Evolutionary conservation across 2,329 filamentous ascomycete genomes (phyloP).

Genomic region (Pseudofabraea citricarpa): DNA sequence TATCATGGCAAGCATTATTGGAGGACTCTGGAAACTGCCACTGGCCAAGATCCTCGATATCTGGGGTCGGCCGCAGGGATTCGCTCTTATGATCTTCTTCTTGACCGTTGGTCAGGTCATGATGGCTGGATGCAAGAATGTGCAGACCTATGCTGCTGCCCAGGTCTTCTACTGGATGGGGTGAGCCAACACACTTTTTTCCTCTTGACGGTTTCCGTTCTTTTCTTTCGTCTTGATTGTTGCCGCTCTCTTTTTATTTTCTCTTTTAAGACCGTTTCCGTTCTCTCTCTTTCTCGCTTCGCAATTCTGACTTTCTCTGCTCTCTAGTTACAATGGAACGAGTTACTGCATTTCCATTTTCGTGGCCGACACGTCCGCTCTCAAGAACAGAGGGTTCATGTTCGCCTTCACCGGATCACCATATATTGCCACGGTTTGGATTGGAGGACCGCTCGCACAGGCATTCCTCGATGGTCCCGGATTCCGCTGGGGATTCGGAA

Average conservation of each 20-base stretch:
- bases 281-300: constrained; percentile 41
- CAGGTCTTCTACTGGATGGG: constrained; percentile 63
- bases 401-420: constrained; percentile 32
- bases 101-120: constrained; percentile 50
- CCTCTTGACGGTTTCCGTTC: no score
- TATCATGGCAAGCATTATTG: constrained; percentile 5
- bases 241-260: no score
- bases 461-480: constrained; percentile 24
- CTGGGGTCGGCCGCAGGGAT: constrained; percentile 43
- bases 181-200: no score
- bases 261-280: no score
- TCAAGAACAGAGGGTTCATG: constrained; percentile 53
- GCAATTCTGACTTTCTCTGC: constrained; percentile 46
- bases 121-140: constrained; percentile 57
- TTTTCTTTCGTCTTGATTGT: no score
- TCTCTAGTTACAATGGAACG: constrained; percentile 34
- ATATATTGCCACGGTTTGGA: constrained; percentile 39
- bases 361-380: constrained; percentile 60
- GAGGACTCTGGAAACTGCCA: constrained; percentile 49
- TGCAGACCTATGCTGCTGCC: constrained; percentile 53
- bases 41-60: constrained; percentile 46
- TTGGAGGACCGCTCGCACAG: constrained; percentile 22
- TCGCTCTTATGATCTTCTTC: constrained; percentile 36
- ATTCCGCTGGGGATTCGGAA: constrained; percentile 66
- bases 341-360: constrained; percentile 39